phyloP scores from a whole-genome alignment of 140 eudicot genomes.

The Flaveria floridana region DNA sequence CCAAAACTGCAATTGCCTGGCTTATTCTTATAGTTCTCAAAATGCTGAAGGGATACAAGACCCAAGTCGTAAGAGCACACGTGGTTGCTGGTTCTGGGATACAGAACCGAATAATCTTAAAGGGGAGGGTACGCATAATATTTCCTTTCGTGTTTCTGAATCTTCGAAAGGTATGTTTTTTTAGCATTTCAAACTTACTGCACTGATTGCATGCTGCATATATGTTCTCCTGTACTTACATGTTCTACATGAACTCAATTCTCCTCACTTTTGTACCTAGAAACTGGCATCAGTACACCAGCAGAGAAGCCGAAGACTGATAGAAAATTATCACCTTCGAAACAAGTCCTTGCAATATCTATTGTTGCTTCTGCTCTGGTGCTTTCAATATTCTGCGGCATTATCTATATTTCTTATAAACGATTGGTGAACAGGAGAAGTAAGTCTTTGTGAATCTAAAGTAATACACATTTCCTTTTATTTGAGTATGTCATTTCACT shows the following conservation, averaged over 20 bases:
- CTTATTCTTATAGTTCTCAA: conserved; percentile 21
- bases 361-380: neutral
- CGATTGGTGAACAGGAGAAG: neutral
- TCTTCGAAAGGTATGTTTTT: neutral
- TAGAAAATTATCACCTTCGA: neutral
- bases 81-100: neutral
- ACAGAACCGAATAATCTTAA: neutral
- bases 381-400: neutral
- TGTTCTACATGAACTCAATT: neutral
- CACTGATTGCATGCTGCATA: neutral
- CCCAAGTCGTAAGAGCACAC: neutral
- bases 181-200: neutral
- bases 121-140: neutral
- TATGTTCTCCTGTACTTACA: neutral
- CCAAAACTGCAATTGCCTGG: conserved; percentile 24
- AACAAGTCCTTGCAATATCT: neutral
- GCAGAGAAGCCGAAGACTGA: neutral
- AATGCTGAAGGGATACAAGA: neutral
- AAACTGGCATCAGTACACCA: neutral
- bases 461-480: neutral
- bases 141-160: conserved; percentile 3
- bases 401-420: neutral
- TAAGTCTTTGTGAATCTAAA: neutral
- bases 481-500: neutral
- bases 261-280: neutral